Conservation (phyloP, 192 early-diverging fungal genomes). For the Coemansia sp. region DNA sequence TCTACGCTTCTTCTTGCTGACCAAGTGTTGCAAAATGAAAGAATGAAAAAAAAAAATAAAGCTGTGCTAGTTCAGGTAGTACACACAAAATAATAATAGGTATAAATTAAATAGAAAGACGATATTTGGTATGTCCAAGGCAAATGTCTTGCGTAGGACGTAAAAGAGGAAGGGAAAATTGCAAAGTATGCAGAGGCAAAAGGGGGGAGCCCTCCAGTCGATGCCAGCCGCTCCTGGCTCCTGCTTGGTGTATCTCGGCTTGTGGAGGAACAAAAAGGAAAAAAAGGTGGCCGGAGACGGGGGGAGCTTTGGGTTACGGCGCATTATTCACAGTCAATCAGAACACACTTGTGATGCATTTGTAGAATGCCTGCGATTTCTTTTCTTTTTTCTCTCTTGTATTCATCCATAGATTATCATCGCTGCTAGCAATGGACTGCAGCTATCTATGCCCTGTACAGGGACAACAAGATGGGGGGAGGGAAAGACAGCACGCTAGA, state of each 20-base stretch:
- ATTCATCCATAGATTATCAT: not conserved
- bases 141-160: not conserved
- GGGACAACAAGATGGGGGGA: not conserved
- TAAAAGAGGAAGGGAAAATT: not conserved
- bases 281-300: not conserved
- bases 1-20: not conserved
- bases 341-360: not conserved
- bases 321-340: conserved; percentile 8
- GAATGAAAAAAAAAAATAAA: too few species aligned
- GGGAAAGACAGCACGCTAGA: not conserved
- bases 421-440: not conserved
- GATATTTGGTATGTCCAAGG: not conserved
- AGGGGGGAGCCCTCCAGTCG: not conserved
- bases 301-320: not conserved
- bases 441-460: conserved; percentile 5
- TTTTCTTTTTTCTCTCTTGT: too few species aligned
- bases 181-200: not conserved
- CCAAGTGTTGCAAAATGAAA: too few species aligned
- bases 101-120: not conserved
- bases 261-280: not conserved
- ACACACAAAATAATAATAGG: not conserved
- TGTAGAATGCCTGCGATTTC: not conserved
- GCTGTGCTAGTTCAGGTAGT: not conserved
- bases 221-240: not conserved
- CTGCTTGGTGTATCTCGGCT: not conserved